Base-by-base conservation (phyloP, 305 asterid species). In the Fraxinus sp. region DNA sequence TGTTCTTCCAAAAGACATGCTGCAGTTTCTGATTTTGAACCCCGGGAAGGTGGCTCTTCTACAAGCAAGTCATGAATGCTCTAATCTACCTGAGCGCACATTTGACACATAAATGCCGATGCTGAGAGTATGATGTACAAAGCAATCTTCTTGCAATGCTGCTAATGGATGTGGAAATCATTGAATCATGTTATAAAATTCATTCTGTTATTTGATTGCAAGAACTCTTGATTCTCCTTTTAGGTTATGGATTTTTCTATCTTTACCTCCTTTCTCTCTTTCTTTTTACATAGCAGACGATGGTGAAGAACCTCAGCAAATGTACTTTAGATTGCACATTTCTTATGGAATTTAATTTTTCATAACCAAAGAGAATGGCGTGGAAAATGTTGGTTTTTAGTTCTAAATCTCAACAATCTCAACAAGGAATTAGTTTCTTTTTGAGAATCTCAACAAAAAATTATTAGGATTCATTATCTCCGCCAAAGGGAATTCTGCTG, bases 191-290 rank as follows among this genome's bases (percentile, higher is more conserved):
- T 78, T 35, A 32, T 44, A 68, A 39, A 83, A 33, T 37, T 37
- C 77, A 9, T 74, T 80, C 79, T 87, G 68, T 79, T 46, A 74
- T 72, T 83, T 74, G 30, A 79, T 81, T 81, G 80, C 73, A 33
- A 81, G 86, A 71, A 83, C 84, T 86, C 55, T 75, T 79, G 80
- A 80, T 76, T 78, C 82, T 85, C 84, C 85, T 79, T 82, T 75
- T 80, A 78, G 92, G 94, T 89, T 81, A 81, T 74, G 68, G 5
- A 76, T 39, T 68, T 24, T 28, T 77, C 77, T 13, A 71, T 71
- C 7, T 16, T 30, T 57, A 70, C 26, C 76, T 68, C 0, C 36
- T 33, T 33, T 33, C 36, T 33, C 36, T 33, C 2, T 30, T 57
- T 11, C 79, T 78, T 66, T 39, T 78, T 20, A 78, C 83, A 82